Percentiles rank a stretch among this genome's conserved stretches.
Evolutionary conservation across 1,284 basidiomycete species (phyloP).

Genomic region (Ceratobasidium sp.): DNA sequence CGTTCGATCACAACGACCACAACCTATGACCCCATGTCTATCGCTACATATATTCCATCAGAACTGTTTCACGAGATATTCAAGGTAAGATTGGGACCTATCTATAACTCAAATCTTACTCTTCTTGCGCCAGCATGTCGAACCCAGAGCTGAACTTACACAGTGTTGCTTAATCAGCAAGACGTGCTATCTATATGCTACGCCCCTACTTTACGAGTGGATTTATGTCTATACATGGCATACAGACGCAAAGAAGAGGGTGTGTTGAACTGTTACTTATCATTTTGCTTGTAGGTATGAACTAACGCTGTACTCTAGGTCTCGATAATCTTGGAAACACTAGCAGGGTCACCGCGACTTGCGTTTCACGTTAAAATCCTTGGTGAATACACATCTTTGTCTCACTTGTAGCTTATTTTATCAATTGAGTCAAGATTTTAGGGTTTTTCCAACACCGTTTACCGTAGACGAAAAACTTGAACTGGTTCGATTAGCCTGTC

Average conservation of each 20-base stretch:
- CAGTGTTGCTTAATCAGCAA: conserved; percentile 34
- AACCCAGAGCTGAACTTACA: conserved; percentile 15
- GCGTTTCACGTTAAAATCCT: conserved; percentile 37
- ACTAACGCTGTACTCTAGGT: background rate
- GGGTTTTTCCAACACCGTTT: conserved; percentile 35
- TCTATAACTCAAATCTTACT: background rate
- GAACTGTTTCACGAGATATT: conserved; percentile 36
- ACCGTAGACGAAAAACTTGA: conserved; percentile 27
- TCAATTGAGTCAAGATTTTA: conserved; percentile 11
- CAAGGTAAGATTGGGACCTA: background rate
- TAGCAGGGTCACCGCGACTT: conserved; percentile 5
- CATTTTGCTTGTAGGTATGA: background rate
- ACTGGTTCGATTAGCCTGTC: background rate
- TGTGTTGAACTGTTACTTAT: background rate
- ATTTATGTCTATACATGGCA: conserved; percentile 41
- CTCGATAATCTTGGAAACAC: conserved; percentile 27
- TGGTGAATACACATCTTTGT: background rate
- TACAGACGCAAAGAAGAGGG: conserved; percentile 19
- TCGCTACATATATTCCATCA: background rate
- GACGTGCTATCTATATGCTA: conserved; percentile 23
- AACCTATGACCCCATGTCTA: conserved; percentile 28
- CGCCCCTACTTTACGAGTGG: conserved; percentile 32
- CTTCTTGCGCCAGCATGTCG: conserved; percentile 12
- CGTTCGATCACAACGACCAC: background rate
- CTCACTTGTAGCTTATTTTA: background rate